Evolutionary conservation across 371 early-diverging fungal species (phyloP).

Genomic region (Coemansia sp.): DNA sequence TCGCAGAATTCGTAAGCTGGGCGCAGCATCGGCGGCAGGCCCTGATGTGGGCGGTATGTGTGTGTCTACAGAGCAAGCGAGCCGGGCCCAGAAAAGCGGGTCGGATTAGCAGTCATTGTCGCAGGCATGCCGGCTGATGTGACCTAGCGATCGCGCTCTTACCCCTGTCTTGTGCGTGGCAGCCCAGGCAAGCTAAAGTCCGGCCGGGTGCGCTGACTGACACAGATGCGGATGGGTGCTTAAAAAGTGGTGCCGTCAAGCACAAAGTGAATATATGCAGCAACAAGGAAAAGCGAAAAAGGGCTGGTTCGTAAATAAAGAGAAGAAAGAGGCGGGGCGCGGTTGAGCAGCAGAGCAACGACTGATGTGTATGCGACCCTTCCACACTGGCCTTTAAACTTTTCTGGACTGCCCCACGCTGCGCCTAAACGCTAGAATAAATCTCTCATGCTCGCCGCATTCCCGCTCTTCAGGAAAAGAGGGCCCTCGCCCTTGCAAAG

Average conservation of each 20-base stretch:
- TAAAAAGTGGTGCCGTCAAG: background rate
- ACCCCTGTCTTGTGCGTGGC: conserved; percentile 1
- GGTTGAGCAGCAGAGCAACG: conserved; percentile 7
- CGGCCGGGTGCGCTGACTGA: background rate
- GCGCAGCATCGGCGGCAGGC: conserved; percentile 35
- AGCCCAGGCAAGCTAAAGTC: background rate
- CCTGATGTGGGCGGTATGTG: background rate
- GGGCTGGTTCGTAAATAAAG: conserved; percentile 6
- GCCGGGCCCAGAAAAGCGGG: conserved; percentile 6
- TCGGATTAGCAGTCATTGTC: conserved; percentile 17
- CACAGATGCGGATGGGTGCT: conserved; percentile 2
- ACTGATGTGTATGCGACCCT: conserved; percentile 2
- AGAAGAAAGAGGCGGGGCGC: background rate
- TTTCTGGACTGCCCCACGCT: conserved; percentile 7
- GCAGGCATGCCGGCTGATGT: background rate
- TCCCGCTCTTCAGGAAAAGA: background rate
- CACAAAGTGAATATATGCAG: background rate
- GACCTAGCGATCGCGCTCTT: conserved; percentile 6
- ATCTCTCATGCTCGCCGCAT: background rate
- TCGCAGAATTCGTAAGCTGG: conserved; percentile 50
- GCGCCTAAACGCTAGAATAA: background rate
- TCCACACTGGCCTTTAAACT: conserved; percentile 26
- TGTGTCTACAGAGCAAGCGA: background rate
- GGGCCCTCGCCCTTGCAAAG: background rate
- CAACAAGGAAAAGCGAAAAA: conserved; percentile 1